Percentiles rank a stretch among this genome's conserved stretches.
Conservation (phyloP, 1,139 yeast genomes). For the Scheffersomyces illinoinensis region DNA sequence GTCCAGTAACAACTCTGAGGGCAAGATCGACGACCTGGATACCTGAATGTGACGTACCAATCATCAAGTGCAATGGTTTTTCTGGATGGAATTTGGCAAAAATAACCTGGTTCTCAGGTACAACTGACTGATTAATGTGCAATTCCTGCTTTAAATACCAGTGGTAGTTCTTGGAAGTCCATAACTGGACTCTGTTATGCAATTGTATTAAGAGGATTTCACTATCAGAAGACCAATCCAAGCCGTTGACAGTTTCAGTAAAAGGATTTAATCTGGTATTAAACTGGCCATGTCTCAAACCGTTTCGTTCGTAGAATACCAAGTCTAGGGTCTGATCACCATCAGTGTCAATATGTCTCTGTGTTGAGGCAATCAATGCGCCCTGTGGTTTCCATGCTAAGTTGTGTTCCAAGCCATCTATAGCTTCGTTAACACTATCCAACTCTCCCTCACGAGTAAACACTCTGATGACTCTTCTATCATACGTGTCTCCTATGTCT, state of each 20-base stretch:
- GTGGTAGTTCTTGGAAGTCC: conserved; percentile 92
- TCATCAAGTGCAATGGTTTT: conserved; percentile 72
- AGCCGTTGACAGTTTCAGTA: conserved; percentile 45
- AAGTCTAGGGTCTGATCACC: conserved; percentile 52
- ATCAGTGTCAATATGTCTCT: conserved; percentile 54
- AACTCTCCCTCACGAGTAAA: conserved; percentile 77
- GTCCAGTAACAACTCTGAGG: conserved; percentile 65
- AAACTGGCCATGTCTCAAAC: conserved; percentile 88
- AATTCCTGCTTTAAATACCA: conserved; percentile 93
- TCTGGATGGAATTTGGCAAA: conserved; percentile 87
- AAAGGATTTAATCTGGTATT: conserved; percentile 58
- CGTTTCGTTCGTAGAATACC: conserved; percentile 90
- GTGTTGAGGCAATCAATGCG: conserved; percentile 79
- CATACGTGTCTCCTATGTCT: conserved; percentile 40
- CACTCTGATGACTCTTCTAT: conserved; percentile 81
- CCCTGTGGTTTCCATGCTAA: conserved; percentile 94
- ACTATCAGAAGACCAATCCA: conserved; percentile 83
- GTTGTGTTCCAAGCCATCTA: conserved; percentile 72
- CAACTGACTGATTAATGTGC: conserved; percentile 22
- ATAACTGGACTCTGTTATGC: conserved; percentile 65
- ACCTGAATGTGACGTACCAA: conserved; percentile 49
- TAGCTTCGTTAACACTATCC: conserved; percentile 88
- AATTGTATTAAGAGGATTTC: conserved; percentile 75
- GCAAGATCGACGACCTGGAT: conserved; percentile 73
- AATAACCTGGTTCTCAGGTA: conserved; percentile 32